phyloP scores from a whole-genome alignment of 73 alveolate species.

The Paraurostyla sp. region DNA sequence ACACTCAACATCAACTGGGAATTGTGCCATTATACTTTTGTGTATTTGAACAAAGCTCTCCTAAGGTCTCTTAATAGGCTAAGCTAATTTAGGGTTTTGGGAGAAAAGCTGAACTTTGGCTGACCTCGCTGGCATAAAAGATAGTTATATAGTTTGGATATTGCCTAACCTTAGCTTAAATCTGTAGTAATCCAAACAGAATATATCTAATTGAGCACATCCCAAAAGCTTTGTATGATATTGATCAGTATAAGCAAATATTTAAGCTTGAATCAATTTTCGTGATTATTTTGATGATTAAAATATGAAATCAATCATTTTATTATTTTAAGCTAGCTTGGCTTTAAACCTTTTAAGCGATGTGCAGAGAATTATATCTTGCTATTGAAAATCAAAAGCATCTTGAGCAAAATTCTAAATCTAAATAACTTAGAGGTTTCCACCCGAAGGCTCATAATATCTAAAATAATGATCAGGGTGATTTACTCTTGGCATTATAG shows the following conservation, averaged over 20 bases:
- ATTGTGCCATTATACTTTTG: neutral
- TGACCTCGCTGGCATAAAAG: neutral
- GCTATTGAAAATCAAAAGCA: neutral
- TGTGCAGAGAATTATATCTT: neutral
- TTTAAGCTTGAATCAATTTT: neutral
- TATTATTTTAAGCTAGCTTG: neutral
- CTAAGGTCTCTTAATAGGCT: too few species aligned
- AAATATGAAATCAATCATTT: neutral
- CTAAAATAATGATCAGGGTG: slow-evolving; percentile 14
- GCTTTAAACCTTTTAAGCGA: slow-evolving; percentile 14
- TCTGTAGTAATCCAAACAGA: neutral
- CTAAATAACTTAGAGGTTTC: neutral
- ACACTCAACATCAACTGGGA: neutral
- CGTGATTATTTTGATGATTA: neutral
- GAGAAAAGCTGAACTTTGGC: too few species aligned
- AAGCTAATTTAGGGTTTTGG: too few species aligned
- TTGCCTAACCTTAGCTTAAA: neutral
- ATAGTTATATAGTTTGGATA: neutral
- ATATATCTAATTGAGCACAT: neutral
- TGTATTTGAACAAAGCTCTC: too few species aligned
- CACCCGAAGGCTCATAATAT: slow-evolving; percentile 10
- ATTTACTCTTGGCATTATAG: slow-evolving; percentile 1
- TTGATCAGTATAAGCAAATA: slow-evolving; percentile 15
- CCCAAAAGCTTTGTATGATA: neutral
- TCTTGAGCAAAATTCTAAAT: neutral